phyloP scores from a whole-genome alignment of 192 early-diverging fungal genomes.

The Rhizophagus sp. region DNA sequence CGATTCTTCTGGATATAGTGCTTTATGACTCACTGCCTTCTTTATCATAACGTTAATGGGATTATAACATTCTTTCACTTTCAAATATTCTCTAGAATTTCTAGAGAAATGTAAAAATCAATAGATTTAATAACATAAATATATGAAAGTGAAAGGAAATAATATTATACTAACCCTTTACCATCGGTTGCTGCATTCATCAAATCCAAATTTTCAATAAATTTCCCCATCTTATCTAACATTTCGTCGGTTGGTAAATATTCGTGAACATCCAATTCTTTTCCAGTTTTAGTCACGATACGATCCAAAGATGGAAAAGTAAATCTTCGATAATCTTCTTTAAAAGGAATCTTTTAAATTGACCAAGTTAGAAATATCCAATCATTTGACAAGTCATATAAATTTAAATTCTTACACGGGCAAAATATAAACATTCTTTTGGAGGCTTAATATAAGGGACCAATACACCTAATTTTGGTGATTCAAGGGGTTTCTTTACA shows the following conservation, averaged over 20 bases:
- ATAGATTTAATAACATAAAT: not conserved
- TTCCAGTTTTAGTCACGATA: constrained; percentile 41
- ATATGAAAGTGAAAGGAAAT: not conserved
- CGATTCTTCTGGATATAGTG: constrained; percentile 51
- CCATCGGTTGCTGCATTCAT: constrained; percentile 43
- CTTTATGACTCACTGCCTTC: constrained; percentile 59
- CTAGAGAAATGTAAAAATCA: constrained; percentile 18
- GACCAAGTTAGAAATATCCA: not conserved
- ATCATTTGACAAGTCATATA: not conserved
- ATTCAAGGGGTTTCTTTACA: constrained; percentile 45
- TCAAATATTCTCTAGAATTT: constrained; percentile 49
- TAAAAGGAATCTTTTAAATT: constrained; percentile 59
- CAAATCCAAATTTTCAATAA: constrained; percentile 62
- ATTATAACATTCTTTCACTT: constrained; percentile 59
- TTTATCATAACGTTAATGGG: constrained; percentile 58
- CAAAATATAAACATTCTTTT: constrained; percentile 47
- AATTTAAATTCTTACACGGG: constrained; percentile 5
- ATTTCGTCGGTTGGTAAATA: constrained; percentile 53
- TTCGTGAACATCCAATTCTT: constrained; percentile 46
- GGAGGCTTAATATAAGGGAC: constrained; percentile 50
- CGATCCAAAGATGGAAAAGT: constrained; percentile 54
- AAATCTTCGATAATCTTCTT: constrained; percentile 61
- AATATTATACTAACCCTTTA: constrained; percentile 47
- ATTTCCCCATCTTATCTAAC: constrained; percentile 50
- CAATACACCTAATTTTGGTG: constrained; percentile 66